Evolutionary conservation across 805 yeast genomes (phyloP).

Genomic region (Candida easanensis): DNA sequence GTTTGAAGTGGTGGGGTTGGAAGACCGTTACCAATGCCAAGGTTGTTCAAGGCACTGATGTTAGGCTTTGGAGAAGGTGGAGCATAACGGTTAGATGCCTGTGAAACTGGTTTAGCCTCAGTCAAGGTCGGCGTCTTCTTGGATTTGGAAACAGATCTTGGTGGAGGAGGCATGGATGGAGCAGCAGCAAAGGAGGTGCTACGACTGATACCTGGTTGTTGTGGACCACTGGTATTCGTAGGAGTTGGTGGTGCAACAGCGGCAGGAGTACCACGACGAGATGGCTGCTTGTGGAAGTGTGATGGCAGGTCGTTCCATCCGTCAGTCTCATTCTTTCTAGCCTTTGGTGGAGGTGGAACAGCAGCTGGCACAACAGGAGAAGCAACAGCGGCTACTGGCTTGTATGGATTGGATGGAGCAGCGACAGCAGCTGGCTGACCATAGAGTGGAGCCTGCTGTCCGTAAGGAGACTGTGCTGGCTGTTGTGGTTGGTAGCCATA

Average conservation of each 20-base stretch:
- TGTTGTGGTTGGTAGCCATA: constrained; percentile 18
- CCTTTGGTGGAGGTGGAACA: constrained; percentile 29
- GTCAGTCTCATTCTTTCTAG: constrained; percentile 47
- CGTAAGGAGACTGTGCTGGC: constrained; percentile 12
- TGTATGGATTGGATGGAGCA: constrained; percentile 34
- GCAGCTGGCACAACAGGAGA: constrained; percentile 19
- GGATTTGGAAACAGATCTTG: constrained; percentile 31
- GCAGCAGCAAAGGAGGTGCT: constrained; percentile 25
- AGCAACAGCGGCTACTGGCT: constrained; percentile 22
- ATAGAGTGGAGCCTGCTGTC: constrained; percentile 9
- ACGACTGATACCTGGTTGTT: constrained; percentile 21
- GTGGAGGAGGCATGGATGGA: constrained; percentile 34
- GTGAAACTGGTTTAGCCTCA: constrained; percentile 22
- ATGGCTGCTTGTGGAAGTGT: constrained; percentile 36
- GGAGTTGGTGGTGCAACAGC: constrained; percentile 32
- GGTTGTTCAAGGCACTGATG: constrained; percentile 14
- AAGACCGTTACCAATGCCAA: constrained; percentile 21
- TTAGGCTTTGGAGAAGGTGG: constrained; percentile 23
- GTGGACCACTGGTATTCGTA: constrained; percentile 23
- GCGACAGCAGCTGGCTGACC: constrained; percentile 22
- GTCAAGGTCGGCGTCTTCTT: constrained; percentile 15
- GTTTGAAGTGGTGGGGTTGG: constrained; percentile 32
- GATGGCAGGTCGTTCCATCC: constrained; percentile 76
- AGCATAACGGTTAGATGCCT: constrained; percentile 33
- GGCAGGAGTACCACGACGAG: constrained; percentile 45